These are phyloP conservation scores for Penicillium sp. DNA, from an alignment of 2,329 filamentous ascomycete species.

Conservation along the genomic window DNA sequence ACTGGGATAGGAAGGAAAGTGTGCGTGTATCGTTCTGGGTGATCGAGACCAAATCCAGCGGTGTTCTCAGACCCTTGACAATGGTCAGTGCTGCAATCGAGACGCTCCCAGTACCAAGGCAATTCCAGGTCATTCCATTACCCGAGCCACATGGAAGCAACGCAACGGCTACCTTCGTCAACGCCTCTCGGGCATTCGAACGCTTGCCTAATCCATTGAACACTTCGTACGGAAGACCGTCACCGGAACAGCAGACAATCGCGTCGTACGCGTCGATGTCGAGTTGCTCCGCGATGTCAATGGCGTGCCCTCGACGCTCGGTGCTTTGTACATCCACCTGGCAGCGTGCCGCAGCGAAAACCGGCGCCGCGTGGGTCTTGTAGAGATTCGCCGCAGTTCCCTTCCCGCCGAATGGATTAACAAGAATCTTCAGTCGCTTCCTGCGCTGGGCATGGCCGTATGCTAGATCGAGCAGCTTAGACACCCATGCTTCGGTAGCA, in stretches of 20 bases:
- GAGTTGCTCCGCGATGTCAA: slow-evolving; percentile 69
- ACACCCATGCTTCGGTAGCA: slow-evolving; percentile 60
- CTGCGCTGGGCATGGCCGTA: slow-evolving; percentile 66
- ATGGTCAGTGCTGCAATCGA: slow-evolving; percentile 76
- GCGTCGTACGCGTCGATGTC: slow-evolving; percentile 81
- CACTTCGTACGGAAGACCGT: slow-evolving; percentile 87
- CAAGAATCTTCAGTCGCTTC: slow-evolving; percentile 79
- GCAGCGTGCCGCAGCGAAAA: slow-evolving; percentile 79
- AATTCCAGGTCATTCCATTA: slow-evolving; percentile 88
- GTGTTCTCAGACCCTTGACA: slow-evolving; percentile 80
- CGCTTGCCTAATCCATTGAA: slow-evolving; percentile 87
- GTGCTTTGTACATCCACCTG: slow-evolving; percentile 71
- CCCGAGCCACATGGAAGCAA: slow-evolving; percentile 91
- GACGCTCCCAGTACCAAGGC: slow-evolving; percentile 74
- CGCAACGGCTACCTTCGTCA: slow-evolving; percentile 74
- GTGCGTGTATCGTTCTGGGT: slow-evolving; percentile 73
- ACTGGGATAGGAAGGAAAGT: slow-evolving; percentile 87
- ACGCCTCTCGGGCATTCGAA: slow-evolving; percentile 68
- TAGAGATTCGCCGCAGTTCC: slow-evolving; percentile 73
- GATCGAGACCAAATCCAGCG: slow-evolving; percentile 80
- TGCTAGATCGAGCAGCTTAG: slow-evolving; percentile 63
- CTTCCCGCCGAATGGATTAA: slow-evolving; percentile 88
- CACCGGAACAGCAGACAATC: slow-evolving; percentile 84
- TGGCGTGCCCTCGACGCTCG: slow-evolving; percentile 69
- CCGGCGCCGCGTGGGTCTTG: slow-evolving; percentile 70